Evolutionary conservation across 805 yeast genomes (phyloP).

Genomic region (Ogataea salicorniae): DNA sequence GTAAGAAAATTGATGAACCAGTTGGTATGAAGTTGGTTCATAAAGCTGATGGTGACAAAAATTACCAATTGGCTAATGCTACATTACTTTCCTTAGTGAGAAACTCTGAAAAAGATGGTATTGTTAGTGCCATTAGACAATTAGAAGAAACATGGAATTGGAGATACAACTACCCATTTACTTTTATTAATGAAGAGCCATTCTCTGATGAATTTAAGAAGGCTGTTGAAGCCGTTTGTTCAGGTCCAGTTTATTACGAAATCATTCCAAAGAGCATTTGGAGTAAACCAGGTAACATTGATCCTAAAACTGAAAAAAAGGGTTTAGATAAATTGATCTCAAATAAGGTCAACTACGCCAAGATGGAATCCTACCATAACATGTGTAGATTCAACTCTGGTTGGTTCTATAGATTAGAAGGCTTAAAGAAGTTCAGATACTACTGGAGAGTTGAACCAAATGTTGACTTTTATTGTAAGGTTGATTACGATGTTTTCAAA

Average conservation of each 20-base stretch:
- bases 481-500: conserved; percentile 74
- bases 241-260: conserved; percentile 26
- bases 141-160: conserved; percentile 60
- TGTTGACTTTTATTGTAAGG: conserved; percentile 66
- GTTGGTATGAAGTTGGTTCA: conserved; percentile 29
- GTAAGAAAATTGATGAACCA: conserved; percentile 41
- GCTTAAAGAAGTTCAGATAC: conserved; percentile 67
- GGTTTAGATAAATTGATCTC: conserved; percentile 26
- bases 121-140: conserved; percentile 47
- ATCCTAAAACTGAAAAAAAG: conserved; percentile 27
- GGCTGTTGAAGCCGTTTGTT: conserved; percentile 34
- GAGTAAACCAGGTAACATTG: conserved; percentile 57
- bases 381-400: conserved; percentile 91
- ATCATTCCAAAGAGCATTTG: conserved; percentile 42
- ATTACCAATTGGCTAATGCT: conserved; percentile 48
- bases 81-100: conserved; percentile 68
- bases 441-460: conserved; percentile 95
- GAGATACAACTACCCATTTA: conserved; percentile 71
- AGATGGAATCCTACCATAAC: conserved; percentile 70
- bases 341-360: conserved; percentile 66
- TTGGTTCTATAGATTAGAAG: conserved; percentile 69
- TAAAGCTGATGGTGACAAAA: conserved; percentile 11
- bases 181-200: conserved; percentile 65
- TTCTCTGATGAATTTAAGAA: conserved; percentile 54
- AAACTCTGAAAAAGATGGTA: conserved; percentile 48